Base-by-base conservation (phyloP, 306 rosid genomes). In the Cajanus cajan region DNA sequence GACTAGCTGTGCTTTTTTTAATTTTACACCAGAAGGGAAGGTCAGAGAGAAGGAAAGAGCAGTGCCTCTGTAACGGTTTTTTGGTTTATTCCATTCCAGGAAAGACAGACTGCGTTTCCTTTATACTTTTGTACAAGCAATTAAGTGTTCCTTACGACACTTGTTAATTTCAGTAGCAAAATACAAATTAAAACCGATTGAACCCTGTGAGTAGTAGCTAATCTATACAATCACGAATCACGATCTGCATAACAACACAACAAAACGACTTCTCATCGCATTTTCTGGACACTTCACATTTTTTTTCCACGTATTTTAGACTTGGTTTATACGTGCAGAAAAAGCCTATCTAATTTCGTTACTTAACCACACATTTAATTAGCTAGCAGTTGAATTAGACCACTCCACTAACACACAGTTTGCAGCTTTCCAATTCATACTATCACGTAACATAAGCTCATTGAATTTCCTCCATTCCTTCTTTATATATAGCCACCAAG, bases 1-100 rank as follows among this genome's bases (percentile, higher is more conserved):
- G n/a, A 54, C 58, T 33, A 62, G 15, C 19, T 62, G 5, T 44
- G n/a, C 65, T 51, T 55, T 16, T 43, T 21, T 6, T 3, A 28
- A 28, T 15, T 4, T 31, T 2, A 31, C 12, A 69, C 34, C 22
- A 70, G 6, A 76, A 33, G 24, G 61, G 31, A 3, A n/a, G n/a
- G n/a, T 62, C 24, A 47, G 24, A 50, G 12, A 33, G 54, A 19
- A 48, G 12, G 15, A 7, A 18, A 48, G 18, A 50, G 24, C 47
- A 76, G 73, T 85, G 88, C 61, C 36, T 67, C 55, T 73, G 78
- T 78, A 81, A 81, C 88, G n/a, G 45, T 48, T 62, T 72, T 80
- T 36, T 69, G 59, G 43, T 55, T 61, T 61, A 55, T 78, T 58
- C 37, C 45, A 2, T 28, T 28, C 3, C 31, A 28, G 31, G 31